Conservation (phyloP, 495 filamentous ascomycete genomes). For the Daldinia vernicosa region DNA sequence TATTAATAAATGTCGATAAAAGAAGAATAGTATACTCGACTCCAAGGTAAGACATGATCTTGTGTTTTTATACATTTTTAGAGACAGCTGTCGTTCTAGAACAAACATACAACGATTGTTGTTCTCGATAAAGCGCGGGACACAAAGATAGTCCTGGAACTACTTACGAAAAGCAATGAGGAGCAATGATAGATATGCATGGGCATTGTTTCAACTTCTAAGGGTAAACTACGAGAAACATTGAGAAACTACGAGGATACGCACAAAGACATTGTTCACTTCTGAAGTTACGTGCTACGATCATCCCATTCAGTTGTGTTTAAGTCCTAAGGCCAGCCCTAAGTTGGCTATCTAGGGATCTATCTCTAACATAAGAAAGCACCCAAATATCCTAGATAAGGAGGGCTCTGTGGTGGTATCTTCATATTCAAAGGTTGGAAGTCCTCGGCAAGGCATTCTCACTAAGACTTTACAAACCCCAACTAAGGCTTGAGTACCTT, state of each 20-base stretch:
- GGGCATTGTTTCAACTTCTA: not conserved
- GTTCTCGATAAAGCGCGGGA: slow-evolving; percentile 13
- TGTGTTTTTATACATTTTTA: not conserved
- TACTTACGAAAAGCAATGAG: not conserved
- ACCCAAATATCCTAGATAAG: not conserved
- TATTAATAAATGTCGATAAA: not conserved
- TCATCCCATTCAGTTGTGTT: too few relatives aligned
- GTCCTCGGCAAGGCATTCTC: not conserved
- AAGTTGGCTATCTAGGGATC: not conserved
- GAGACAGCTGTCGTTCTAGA: not conserved
- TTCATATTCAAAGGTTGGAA: not conserved
- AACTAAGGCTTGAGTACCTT: not conserved
- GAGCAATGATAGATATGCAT: not conserved
- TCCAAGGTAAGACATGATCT: not conserved
- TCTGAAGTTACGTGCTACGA: not conserved
- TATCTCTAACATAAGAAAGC: not conserved
- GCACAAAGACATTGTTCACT: not conserved
- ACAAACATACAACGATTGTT: slow-evolving; percentile 4
- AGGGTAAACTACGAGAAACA: not conserved
- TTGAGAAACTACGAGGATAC: not conserved
- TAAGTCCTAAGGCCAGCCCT: not conserved
- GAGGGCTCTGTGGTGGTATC: not conserved
- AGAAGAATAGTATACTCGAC: not conserved
- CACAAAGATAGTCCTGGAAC: not conserved
- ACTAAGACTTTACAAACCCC: not conserved